Evolutionary conservation across 805 yeast species (phyloP).

Genomic region (Saturnispora galanensis): DNA sequence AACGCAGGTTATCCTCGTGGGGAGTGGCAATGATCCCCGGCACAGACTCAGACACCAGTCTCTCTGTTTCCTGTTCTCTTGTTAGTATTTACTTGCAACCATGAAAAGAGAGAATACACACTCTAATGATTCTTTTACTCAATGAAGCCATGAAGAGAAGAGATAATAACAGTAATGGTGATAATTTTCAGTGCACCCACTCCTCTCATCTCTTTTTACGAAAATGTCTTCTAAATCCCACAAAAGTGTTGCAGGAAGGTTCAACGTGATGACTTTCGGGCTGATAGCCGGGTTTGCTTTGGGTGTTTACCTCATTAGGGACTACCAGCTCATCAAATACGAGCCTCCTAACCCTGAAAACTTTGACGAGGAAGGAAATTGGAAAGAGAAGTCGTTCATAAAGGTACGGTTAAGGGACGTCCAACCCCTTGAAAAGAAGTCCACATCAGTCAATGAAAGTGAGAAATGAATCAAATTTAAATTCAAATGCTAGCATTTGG

Average conservation of each 20-base stretch:
- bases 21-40: constrained; percentile 93
- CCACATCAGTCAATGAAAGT: constrained; percentile 21
- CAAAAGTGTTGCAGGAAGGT: constrained; percentile 23
- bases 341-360: constrained; percentile 31
- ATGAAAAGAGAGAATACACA: constrained; percentile 24
- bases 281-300: constrained; percentile 19
- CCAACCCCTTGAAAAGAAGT: constrained; percentile 31
- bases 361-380: constrained; percentile 30
- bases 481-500: too few relatives aligned
- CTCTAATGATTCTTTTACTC: constrained; percentile 89
- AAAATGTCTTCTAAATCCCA: constrained; percentile 10
- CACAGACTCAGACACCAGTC: constrained; percentile 87
- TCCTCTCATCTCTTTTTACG: background rate
- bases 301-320: constrained; percentile 24
- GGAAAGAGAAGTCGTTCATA: constrained; percentile 28
- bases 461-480: constrained; percentile 4
- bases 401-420: constrained; percentile 28
- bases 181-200: constrained; percentile 71
- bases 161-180: constrained; percentile 48
- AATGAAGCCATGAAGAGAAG: constrained; percentile 23
- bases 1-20: constrained; percentile 86
- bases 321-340: constrained; percentile 31
- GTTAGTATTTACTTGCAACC: background rate
- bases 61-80: constrained; percentile 68
- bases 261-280: constrained; percentile 21